These are phyloP conservation scores for Wallacemonas rigidus DNA, from an alignment of 208 protist species.

Conservation along the genomic window DNA sequence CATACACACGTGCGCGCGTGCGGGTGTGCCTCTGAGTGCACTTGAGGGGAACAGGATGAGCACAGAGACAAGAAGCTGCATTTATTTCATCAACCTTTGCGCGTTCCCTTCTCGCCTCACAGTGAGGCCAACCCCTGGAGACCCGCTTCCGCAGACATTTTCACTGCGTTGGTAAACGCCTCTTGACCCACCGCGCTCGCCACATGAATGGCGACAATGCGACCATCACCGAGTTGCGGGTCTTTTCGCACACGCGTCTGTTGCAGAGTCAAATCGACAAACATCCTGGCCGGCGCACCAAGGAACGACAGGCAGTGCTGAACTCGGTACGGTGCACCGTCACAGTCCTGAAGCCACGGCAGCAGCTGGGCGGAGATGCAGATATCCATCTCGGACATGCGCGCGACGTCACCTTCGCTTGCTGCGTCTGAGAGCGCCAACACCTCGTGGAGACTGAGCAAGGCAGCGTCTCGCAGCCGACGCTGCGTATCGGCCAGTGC, in stretches of 20 bases:
- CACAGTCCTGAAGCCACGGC: background rate
- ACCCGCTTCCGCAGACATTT: background rate
- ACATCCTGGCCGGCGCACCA: conserved; percentile 21
- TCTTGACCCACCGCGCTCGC: conserved; percentile 15
- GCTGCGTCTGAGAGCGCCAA: background rate
- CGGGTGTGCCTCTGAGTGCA: too few relatives aligned
- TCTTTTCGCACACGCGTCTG: conserved; percentile 32
- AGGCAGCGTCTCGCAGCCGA: conserved; percentile 1
- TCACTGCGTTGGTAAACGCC: conserved; percentile 5
- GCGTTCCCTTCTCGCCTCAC: background rate
- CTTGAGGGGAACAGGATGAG: too few relatives aligned
- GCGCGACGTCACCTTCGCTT: background rate
- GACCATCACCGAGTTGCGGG: conserved; percentile 19
- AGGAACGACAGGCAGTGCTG: conserved; percentile 24
- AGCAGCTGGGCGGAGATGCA: conserved; percentile 10
- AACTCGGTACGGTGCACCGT: background rate
- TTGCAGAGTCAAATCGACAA: conserved; percentile 39
- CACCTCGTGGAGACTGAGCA: conserved; percentile 13
- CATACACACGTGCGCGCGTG: too few relatives aligned
- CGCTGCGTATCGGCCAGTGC: conserved; percentile 26
- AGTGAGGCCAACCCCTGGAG: background rate
- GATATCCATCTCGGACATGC: conserved; percentile 8
- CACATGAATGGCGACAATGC: background rate
- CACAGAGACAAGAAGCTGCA: too few relatives aligned
- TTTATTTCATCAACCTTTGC: too few relatives aligned